Evolutionary conservation across 2,329 filamentous ascomycete genomes (phyloP).

Genomic region (Penicillium palitans): DNA sequence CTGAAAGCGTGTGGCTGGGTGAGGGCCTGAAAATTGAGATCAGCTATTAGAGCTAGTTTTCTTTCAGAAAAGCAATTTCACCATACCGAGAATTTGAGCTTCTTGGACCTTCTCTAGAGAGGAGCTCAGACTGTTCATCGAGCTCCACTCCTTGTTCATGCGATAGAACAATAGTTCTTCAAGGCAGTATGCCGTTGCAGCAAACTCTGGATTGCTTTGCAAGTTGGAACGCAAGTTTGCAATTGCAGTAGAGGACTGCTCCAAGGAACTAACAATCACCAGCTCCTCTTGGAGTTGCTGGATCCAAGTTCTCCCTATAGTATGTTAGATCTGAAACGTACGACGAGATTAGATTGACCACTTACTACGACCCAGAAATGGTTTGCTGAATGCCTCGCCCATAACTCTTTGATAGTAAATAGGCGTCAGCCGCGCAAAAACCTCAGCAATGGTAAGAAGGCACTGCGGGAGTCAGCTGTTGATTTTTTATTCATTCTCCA

Average conservation of each 20-base stretch:
- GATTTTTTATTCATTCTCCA: neutral
- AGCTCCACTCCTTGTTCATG: constrained; percentile 4
- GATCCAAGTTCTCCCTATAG: constrained; percentile 9
- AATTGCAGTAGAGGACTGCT: constrained; percentile 10
- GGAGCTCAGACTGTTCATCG: constrained; percentile 2
- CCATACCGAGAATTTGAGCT: constrained; percentile 11
- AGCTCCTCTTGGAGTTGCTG: constrained; percentile 7
- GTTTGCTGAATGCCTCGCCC: neutral
- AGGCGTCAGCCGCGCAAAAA: constrained; percentile 2
- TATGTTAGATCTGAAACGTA: neutral
- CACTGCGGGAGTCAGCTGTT: neutral
- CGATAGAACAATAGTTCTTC: constrained; percentile 10
- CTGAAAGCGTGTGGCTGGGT: constrained; percentile 1
- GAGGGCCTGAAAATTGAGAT: neutral
- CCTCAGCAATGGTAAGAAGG: constrained; percentile 4
- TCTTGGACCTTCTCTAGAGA: constrained; percentile 13
- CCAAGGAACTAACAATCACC: constrained; percentile 3
- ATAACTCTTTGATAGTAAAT: constrained; percentile 6
- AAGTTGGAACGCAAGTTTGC: neutral
- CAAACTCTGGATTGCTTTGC: neutral
- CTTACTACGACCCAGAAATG: constrained; percentile 11
- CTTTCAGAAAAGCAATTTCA: neutral
- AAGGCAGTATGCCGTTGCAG: neutral
- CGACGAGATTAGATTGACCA: neutral
- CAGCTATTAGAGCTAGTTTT: neutral